phyloP scores from a whole-genome alignment of 192 early-diverging fungal species.

The Funneliformis geosporum region DNA sequence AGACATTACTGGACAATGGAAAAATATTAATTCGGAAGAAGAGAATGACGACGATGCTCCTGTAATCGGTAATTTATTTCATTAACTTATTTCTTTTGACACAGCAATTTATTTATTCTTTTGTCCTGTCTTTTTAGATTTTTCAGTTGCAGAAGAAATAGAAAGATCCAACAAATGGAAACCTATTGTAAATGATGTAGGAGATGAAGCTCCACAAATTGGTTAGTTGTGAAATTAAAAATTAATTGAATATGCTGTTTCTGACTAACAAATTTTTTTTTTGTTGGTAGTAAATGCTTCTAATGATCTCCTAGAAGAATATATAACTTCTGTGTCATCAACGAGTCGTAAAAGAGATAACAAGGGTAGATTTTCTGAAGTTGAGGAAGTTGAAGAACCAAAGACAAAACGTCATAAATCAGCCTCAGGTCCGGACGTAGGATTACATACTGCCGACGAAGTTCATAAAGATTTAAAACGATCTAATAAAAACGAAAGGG shows the following conservation, averaged over 20 bases:
- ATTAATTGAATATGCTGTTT: neutral
- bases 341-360: too few relatives aligned
- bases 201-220: constrained; percentile 20
- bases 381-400: too few relatives aligned
- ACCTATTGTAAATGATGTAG: constrained; percentile 5
- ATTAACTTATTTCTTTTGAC: neutral
- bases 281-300: neutral
- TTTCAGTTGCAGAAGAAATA: neutral
- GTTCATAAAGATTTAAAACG: constrained; percentile 32
- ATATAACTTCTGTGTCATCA: too few relatives aligned
- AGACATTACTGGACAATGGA: constrained; percentile 17
- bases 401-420: neutral
- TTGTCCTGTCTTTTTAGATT: too few relatives aligned
- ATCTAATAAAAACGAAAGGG: constrained; percentile 25
- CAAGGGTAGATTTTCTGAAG: neutral
- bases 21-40: constrained; percentile 2
- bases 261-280: neutral
- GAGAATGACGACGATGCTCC: neutral
- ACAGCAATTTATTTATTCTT: neutral
- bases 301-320: neutral
- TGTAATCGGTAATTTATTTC: neutral
- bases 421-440: constrained; percentile 35
- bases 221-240: neutral
- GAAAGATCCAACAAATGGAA: constrained; percentile 18
- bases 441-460: constrained; percentile 36